These are phyloP conservation scores for Jackrogersella minutella DNA, from an alignment of 495 filamentous ascomycete species.

Conservation along the genomic window DNA sequence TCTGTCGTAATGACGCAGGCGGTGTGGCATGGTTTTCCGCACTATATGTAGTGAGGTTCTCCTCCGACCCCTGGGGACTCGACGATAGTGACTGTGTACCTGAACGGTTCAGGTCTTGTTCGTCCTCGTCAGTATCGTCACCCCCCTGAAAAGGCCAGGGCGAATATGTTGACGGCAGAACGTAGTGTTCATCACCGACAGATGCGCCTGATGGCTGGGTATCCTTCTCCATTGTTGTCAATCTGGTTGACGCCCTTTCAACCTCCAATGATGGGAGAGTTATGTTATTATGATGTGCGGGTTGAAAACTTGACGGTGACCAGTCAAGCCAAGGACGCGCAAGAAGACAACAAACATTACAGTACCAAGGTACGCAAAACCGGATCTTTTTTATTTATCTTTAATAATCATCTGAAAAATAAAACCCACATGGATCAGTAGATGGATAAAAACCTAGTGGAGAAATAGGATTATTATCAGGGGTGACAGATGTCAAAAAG, in stretches of 20 bases:
- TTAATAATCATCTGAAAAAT: background rate
- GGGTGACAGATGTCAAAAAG: constrained; percentile 17
- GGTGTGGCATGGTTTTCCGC: constrained; percentile 1
- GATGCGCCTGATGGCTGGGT: background rate
- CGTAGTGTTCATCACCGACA: constrained; percentile 12
- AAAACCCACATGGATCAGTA: constrained; percentile 16
- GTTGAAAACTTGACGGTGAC: constrained; percentile 10
- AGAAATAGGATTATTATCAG: constrained; percentile 27
- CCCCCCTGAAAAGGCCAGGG: constrained; percentile 20
- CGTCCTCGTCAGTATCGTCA: background rate
- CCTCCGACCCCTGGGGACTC: background rate
- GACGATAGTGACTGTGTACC: constrained; percentile 3
- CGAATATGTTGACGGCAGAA: constrained; percentile 39
- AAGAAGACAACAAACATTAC: background rate
- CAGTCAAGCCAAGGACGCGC: background rate
- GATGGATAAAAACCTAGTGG: constrained; percentile 18
- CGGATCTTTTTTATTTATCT: constrained; percentile 4
- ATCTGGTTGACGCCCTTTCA: background rate
- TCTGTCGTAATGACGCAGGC: background rate
- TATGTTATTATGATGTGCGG: constrained; percentile 5
- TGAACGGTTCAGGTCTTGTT: constrained; percentile 5
- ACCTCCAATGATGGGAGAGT: background rate
- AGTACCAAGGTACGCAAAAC: background rate
- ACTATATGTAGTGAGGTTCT: background rate
- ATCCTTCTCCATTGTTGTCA: constrained; percentile 22